A percentile compares a stretch with the other conserved stretches of the same genome.
These are phyloP conservation scores for Platanus orientalis DNA, from an alignment of 164 flowering plant genomes.

Conservation along the genomic window DNA sequence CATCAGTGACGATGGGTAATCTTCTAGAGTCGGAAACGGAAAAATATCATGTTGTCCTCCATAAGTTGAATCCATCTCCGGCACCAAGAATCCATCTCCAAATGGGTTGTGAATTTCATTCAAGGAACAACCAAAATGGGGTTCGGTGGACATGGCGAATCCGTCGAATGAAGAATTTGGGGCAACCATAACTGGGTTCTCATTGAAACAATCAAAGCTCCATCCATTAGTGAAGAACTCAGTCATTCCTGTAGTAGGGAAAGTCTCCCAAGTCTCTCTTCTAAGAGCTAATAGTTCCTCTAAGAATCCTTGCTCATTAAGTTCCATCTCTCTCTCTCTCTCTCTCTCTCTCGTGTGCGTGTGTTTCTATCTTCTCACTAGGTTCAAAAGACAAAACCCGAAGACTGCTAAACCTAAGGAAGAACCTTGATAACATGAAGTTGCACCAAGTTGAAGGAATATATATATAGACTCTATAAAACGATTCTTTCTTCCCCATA, in stretches of 20 bases:
- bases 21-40: slow-evolving; percentile 24
- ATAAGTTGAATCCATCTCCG: slow-evolving; percentile 20
- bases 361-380: not conserved
- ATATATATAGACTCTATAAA: not conserved
- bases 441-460: slow-evolving; percentile 8
- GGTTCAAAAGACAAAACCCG: not conserved
- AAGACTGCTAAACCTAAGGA: not conserved
- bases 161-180: slow-evolving; percentile 21
- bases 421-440: slow-evolving; percentile 3
- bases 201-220: slow-evolving; percentile 16
- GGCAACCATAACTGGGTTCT: slow-evolving; percentile 14
- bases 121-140: slow-evolving; percentile 8
- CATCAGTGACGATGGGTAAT: slow-evolving; percentile 14
- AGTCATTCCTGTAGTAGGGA: slow-evolving; percentile 23
- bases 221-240: slow-evolving; percentile 23
- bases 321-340: slow-evolving; percentile 40
- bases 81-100: slow-evolving; percentile 17
- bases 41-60: slow-evolving; percentile 12
- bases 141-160: slow-evolving; percentile 6
- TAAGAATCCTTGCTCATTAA: slow-evolving; percentile 36
- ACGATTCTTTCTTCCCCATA: not conserved
- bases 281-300: slow-evolving; percentile 42
- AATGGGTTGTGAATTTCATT: slow-evolving; percentile 22
- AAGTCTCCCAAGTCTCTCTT: slow-evolving; percentile 38
- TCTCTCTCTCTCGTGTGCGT: slow-evolving; percentile 7